A percentile compares a stretch with the other conserved stretches of the same genome.
Conservation (phyloP, 106 monocot genomes). For the Chionographis japonica region DNA sequence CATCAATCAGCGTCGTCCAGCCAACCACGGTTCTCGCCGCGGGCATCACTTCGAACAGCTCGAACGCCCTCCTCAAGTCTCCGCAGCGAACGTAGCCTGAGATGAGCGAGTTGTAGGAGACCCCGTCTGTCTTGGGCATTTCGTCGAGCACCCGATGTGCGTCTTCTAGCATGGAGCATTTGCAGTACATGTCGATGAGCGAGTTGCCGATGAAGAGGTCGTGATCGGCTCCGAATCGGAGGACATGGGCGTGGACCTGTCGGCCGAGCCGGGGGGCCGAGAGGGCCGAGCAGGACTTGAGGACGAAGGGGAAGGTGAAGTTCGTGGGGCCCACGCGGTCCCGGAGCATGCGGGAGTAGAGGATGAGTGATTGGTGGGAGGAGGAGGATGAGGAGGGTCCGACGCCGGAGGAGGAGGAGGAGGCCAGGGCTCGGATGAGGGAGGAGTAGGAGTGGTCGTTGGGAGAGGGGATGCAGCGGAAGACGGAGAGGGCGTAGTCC, state of each 20-base stretch:
- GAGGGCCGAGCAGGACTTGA: conserved; percentile 11
- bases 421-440: conserved; percentile 4
- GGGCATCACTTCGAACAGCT: conserved; percentile 13
- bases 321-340: not conserved
- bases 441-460: not conserved
- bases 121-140: not conserved
- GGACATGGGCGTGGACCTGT: conserved; percentile 10
- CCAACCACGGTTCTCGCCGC: conserved; percentile 2
- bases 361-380: not conserved
- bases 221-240: not conserved
- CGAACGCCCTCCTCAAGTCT: not conserved
- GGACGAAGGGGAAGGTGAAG: conserved; percentile 2
- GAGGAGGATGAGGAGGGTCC: not conserved
- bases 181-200: conserved; percentile 4
- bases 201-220: conserved; percentile 9
- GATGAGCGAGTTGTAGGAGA: conserved; percentile 8
- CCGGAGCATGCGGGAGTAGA: conserved; percentile 1
- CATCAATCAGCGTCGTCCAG: conserved; percentile 7
- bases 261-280: not conserved
- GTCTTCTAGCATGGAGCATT: not conserved
- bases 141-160: conserved; percentile 8
- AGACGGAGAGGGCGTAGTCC: not conserved
- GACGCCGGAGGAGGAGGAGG: not conserved
- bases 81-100: not conserved
- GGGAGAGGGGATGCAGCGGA: conserved; percentile 1